Evolutionary conservation across 202 grass and related monocot species (phyloP).

Genomic region (Eragrostis tef): DNA sequence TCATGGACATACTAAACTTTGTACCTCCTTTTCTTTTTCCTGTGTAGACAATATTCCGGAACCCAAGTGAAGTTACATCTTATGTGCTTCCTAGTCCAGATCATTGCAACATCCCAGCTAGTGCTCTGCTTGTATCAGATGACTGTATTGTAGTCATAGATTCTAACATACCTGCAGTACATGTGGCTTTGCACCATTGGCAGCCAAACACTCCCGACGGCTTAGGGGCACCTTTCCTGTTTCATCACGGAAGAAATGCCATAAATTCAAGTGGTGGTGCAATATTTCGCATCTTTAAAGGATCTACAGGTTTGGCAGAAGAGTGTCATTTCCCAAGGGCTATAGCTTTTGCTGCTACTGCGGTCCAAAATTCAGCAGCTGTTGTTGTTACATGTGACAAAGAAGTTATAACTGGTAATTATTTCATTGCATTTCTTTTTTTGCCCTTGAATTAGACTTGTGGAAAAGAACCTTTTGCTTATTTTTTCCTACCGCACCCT

Average conservation of each 20-base stretch:
- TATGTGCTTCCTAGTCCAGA: slow-evolving; percentile 78
- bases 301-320: slow-evolving; percentile 67
- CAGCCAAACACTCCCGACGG: slow-evolving; percentile 91
- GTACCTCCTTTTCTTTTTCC: slow-evolving; percentile 14
- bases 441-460: slow-evolving; percentile 24
- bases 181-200: slow-evolving; percentile 92
- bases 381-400: slow-evolving; percentile 85
- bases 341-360: slow-evolving; percentile 79
- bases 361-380: slow-evolving; percentile 61
- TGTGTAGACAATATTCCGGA: slow-evolving; percentile 93
- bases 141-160: slow-evolving; percentile 89
- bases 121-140: slow-evolving; percentile 74
- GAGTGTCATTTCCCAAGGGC: slow-evolving; percentile 78
- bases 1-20: slow-evolving; percentile 18
- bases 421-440: slow-evolving; percentile 39
- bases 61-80: slow-evolving; percentile 80
- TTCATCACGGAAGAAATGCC: slow-evolving; percentile 74
- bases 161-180: slow-evolving; percentile 70
- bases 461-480: slow-evolving; percentile 29
- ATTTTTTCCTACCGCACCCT: not conserved
- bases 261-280: slow-evolving; percentile 69
- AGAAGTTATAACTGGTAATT: slow-evolving; percentile 94
- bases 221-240: slow-evolving; percentile 82
- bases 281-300: slow-evolving; percentile 96
- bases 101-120: slow-evolving; percentile 87